These are phyloP conservation scores for Stephania japonica DNA, from an alignment of 164 flowering plant genomes.

Conservation along the genomic window DNA sequence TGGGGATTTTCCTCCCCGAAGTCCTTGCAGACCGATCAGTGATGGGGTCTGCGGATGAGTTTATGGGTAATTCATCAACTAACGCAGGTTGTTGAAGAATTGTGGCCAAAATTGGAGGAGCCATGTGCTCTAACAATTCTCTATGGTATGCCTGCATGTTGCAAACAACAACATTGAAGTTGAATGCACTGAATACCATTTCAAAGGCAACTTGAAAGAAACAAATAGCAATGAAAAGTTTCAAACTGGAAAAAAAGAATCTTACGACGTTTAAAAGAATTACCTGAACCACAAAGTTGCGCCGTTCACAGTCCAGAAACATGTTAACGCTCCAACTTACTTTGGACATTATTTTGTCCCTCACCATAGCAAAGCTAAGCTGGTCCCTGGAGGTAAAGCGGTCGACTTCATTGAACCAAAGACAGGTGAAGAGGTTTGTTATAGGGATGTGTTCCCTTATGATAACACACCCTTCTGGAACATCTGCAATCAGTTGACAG, in stretches of 20 bases:
- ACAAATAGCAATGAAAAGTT: background rate
- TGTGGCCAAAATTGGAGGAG: conserved; percentile 33
- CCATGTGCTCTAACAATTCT: conserved; percentile 60
- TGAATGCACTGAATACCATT: background rate
- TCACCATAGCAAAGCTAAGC: conserved; percentile 80
- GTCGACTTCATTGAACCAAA: conserved; percentile 98
- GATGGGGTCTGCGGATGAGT: conserved; percentile 2
- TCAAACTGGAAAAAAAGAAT: background rate
- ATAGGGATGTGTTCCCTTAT: conserved; percentile 83
- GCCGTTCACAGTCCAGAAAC: conserved; percentile 93
- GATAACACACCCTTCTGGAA: conserved; percentile 96
- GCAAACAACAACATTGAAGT: background rate
- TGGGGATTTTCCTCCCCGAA: conserved; percentile 27
- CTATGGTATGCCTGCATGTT: conserved; percentile 68
- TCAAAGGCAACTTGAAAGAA: background rate
- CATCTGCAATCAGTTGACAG: conserved; percentile 47
- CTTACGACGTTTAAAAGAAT: background rate
- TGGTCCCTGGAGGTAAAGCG: conserved; percentile 96
- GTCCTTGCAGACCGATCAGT: conserved; percentile 16
- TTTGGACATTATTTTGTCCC: conserved; percentile 68
- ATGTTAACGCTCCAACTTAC: conserved; percentile 66
- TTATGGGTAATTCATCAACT: background rate
- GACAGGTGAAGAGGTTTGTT: conserved; percentile 82
- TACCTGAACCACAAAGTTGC: conserved; percentile 93
- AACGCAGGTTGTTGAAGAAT: conserved; percentile 24